These are phyloP conservation scores for Mucor lusitanicus DNA, from an alignment of 371 early-diverging fungal genomes.

Conservation along the genomic window DNA sequence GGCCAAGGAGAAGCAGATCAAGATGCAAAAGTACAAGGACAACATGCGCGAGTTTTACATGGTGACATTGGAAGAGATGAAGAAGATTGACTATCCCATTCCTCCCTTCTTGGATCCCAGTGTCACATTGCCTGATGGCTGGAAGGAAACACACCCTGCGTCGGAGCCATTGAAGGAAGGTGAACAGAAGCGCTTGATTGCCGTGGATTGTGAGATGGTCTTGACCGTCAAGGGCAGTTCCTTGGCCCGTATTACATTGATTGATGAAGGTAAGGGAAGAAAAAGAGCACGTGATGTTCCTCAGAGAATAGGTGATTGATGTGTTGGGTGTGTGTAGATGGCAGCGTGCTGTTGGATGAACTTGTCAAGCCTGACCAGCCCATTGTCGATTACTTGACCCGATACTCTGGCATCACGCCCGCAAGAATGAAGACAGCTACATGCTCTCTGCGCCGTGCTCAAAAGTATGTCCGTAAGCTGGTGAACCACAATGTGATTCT, in stretches of 20 bases:
- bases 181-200: slow-evolving; percentile 46
- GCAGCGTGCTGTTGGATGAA: slow-evolving; percentile 66
- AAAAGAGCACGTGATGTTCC: neutral
- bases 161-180: slow-evolving; percentile 10
- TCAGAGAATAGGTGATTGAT: neutral
- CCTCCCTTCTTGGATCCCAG: slow-evolving; percentile 47
- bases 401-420: slow-evolving; percentile 72
- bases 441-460: slow-evolving; percentile 60
- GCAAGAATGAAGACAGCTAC: slow-evolving; percentile 54
- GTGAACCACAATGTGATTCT: slow-evolving; percentile 63
- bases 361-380: slow-evolving; percentile 67
- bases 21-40: slow-evolving; percentile 17
- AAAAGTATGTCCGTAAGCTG: slow-evolving; percentile 53
- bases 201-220: slow-evolving; percentile 88
- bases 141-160: slow-evolving; percentile 56
- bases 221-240: slow-evolving; percentile 69
- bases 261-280: slow-evolving; percentile 43
- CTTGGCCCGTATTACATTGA: slow-evolving; percentile 71
- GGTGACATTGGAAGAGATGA: slow-evolving; percentile 51
- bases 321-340: slow-evolving; percentile 22
- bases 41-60: slow-evolving; percentile 53
- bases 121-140: slow-evolving; percentile 40
- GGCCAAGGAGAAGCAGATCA: slow-evolving; percentile 11
- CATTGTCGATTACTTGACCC: slow-evolving; percentile 73
- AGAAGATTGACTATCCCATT: slow-evolving; percentile 52